Percentiles rank a stretch among this genome's conserved stretches.
Evolutionary conservation across 495 filamentous ascomycete genomes (phyloP).

Genomic region (Aspergillus olivimuriae): DNA sequence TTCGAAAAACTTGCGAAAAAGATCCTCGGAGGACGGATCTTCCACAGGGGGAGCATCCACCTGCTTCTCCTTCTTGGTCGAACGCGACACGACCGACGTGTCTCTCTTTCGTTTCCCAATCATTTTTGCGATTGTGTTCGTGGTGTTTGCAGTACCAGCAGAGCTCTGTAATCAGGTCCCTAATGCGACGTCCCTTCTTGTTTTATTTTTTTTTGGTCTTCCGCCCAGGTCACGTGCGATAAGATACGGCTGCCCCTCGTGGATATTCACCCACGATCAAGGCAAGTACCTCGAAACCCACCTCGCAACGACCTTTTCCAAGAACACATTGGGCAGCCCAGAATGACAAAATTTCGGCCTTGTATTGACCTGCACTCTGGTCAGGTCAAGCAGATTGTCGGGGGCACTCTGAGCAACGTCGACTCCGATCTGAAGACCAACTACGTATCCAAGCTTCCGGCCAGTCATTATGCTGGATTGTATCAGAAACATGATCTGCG

Average conservation of each 20-base stretch:
- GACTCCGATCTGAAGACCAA: slow-evolving; percentile 74
- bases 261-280: slow-evolving; percentile 10
- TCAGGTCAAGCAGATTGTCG: slow-evolving; percentile 96
- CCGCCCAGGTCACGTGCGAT: slow-evolving; percentile 35
- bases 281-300: too few species aligned
- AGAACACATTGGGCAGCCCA: slow-evolving; percentile 10
- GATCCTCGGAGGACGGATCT: slow-evolving; percentile 34
- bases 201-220: not conserved
- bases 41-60: slow-evolving; percentile 11
- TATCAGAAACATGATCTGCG: slow-evolving; percentile 66
- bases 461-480: slow-evolving; percentile 69
- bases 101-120: slow-evolving; percentile 33
- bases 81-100: slow-evolving; percentile 25
- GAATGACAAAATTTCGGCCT: slow-evolving; percentile 90
- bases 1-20: slow-evolving; percentile 81
- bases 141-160: not conserved
- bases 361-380: slow-evolving; percentile 97
- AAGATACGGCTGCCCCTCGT: slow-evolving; percentile 32
- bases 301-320: too few species aligned
- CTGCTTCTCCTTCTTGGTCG: slow-evolving; percentile 13
- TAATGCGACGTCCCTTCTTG: too few species aligned
- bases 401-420: slow-evolving; percentile 72
- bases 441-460: slow-evolving; percentile 75
- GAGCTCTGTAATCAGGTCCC: too few species aligned
- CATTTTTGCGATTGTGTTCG: slow-evolving; percentile 3